A percentile compares a stretch with the other conserved stretches of the same genome.
Conservation (phyloP, 2,329 filamentous ascomycete genomes). For the Aspergillus tamarii region DNA sequence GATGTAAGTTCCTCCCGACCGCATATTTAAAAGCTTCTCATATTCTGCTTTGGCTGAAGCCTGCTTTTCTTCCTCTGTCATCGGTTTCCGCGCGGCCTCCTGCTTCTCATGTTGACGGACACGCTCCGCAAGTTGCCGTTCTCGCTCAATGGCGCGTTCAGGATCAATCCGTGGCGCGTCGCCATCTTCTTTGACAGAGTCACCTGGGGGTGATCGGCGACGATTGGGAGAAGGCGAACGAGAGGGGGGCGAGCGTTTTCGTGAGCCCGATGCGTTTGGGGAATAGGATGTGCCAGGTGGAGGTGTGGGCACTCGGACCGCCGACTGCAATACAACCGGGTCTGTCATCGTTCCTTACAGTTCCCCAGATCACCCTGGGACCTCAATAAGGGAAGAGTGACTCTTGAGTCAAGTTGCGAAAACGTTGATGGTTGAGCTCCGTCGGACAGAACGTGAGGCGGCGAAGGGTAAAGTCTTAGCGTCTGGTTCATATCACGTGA, state of each 20-base stretch:
- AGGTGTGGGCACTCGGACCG: constrained; percentile 63
- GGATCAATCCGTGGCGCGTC: constrained; percentile 55
- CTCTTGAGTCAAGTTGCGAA: constrained; percentile 16
- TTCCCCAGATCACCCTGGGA: constrained; percentile 6
- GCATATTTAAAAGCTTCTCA: constrained; percentile 86
- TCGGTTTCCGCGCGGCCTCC: constrained; percentile 53
- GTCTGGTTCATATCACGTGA: constrained; percentile 22
- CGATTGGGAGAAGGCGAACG: constrained; percentile 57
- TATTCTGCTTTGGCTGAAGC: constrained; percentile 89
- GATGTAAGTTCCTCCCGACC: constrained; percentile 95
- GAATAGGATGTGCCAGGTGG: constrained; percentile 53
- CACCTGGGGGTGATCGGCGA: constrained; percentile 50
- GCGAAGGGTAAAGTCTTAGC: constrained; percentile 28
- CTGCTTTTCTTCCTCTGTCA: constrained; percentile 80
- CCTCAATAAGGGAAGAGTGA: constrained; percentile 1
- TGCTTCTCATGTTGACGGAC: constrained; percentile 56
- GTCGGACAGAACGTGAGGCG: constrained; percentile 22
- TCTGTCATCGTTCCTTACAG: constrained; percentile 43
- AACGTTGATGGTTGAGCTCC: constrained; percentile 15
- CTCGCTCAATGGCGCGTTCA: constrained; percentile 53
- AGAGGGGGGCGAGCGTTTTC: constrained; percentile 61
- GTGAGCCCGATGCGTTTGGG: constrained; percentile 52
- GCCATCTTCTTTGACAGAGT: constrained; percentile 35
- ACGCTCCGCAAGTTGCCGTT: constrained; percentile 56
- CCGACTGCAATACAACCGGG: constrained; percentile 55